These are phyloP conservation scores for Scheffersomyces lignicola DNA, from an alignment of 1,139 yeast species.

Conservation along the genomic window DNA sequence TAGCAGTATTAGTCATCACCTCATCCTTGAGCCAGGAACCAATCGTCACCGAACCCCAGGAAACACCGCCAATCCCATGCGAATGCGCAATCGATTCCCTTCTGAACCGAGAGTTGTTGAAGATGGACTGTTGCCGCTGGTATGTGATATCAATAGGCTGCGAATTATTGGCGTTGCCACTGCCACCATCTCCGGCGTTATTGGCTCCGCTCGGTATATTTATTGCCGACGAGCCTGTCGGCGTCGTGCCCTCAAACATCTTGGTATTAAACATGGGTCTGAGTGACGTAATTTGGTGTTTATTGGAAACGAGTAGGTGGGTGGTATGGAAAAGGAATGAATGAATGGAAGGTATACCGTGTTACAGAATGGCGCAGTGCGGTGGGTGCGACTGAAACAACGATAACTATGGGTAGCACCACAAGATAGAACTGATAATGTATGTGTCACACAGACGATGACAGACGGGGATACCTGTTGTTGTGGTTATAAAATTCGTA, in stretches of 20 bases:
- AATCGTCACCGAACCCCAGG: conserved; percentile 96
- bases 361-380: too few relatives aligned
- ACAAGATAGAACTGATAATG: too few relatives aligned
- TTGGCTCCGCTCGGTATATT: conserved; percentile 14
- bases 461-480: too few relatives aligned
- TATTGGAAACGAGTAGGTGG: too few relatives aligned
- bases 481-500: too few relatives aligned
- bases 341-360: too few relatives aligned
- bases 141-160: conserved; percentile 52
- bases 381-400: too few relatives aligned
- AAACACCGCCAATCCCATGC: conserved; percentile 96
- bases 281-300: too few relatives aligned
- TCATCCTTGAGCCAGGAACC: conserved; percentile 97
- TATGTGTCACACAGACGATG: too few relatives aligned
- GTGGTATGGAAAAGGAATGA: too few relatives aligned
- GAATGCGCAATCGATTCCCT: conserved; percentile 93
- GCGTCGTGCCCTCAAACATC: conserved; percentile 27
- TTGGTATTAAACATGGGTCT: conserved; percentile 33
- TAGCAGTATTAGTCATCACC: conserved; percentile 44
- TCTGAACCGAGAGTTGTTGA: conserved; percentile 47
- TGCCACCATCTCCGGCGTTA: conserved; percentile 12
- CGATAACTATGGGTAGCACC: too few relatives aligned
- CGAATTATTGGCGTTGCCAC: conserved; percentile 20
- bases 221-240: conserved; percentile 17
- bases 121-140: conserved; percentile 44